phyloP scores from a whole-genome alignment of 2,329 filamentous ascomycete species.

The Graphilbum ipis-grandicollis region DNA sequence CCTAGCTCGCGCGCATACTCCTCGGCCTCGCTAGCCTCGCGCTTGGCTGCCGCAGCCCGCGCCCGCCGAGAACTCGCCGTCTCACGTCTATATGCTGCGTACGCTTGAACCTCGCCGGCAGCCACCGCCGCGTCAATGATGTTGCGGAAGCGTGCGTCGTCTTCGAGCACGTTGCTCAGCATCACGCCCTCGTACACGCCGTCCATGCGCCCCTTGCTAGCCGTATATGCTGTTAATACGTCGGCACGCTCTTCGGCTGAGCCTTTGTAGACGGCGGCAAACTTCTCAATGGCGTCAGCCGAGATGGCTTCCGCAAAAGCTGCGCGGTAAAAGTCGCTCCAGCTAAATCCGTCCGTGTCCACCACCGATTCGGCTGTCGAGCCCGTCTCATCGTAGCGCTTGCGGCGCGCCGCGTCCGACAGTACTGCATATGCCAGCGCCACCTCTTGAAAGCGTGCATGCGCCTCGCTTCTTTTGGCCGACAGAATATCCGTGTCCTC shows the following conservation, averaged over 20 bases:
- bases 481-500: background rate
- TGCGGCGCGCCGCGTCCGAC: slow-evolving; percentile 62
- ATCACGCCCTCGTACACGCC: slow-evolving; percentile 68
- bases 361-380: slow-evolving; percentile 71
- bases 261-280: slow-evolving; percentile 64
- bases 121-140: slow-evolving; percentile 73
- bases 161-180: slow-evolving; percentile 65
- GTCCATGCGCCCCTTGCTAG: slow-evolving; percentile 58
- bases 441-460: slow-evolving; percentile 72
- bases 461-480: slow-evolving; percentile 47
- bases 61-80: slow-evolving; percentile 43
- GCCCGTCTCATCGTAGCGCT: slow-evolving; percentile 78
- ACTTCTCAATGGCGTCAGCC: slow-evolving; percentile 54
- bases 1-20: slow-evolving; percentile 60
- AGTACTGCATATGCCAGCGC: slow-evolving; percentile 91
- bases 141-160: slow-evolving; percentile 67
- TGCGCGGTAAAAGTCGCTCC: slow-evolving; percentile 74
- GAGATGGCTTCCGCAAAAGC: slow-evolving; percentile 69
- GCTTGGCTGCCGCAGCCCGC: slow-evolving; percentile 42
- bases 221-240: slow-evolving; percentile 58
- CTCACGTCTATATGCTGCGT: slow-evolving; percentile 56
- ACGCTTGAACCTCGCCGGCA: slow-evolving; percentile 46
- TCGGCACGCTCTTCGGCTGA: slow-evolving; percentile 74
- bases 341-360: slow-evolving; percentile 69
- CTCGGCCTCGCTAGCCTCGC: slow-evolving; percentile 56